These are phyloP conservation scores for Erysimum cheiri DNA, from an alignment of 441 rosid species.

Conservation along the genomic window DNA sequence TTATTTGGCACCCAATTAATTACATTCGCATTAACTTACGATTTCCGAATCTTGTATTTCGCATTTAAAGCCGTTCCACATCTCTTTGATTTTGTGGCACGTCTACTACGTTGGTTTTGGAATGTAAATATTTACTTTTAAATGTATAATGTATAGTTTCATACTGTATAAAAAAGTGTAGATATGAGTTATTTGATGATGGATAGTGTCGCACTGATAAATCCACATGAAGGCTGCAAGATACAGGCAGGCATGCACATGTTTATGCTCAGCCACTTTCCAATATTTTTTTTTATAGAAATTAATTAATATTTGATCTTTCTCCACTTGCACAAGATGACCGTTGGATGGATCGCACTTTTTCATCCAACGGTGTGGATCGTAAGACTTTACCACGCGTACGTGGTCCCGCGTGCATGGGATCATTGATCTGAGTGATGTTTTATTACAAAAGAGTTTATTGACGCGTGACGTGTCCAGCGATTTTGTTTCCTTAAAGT, in stretches of 20 bases:
- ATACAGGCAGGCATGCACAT: slow-evolving; percentile 52
- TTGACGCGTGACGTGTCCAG: slow-evolving; percentile 45
- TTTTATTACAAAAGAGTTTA: slow-evolving; percentile 1
- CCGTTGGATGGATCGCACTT: slow-evolving; percentile 32
- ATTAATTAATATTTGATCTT: not conserved
- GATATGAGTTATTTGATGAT: slow-evolving; percentile 28
- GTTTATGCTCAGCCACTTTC: slow-evolving; percentile 44
- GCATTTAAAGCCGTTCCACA: not conserved
- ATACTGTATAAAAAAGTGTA: not conserved
- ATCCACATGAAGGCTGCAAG: slow-evolving; percentile 51
- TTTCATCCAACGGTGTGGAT: slow-evolving; percentile 29
- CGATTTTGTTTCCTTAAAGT: slow-evolving; percentile 48
- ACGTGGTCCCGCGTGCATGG: slow-evolving; percentile 49
- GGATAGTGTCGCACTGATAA: slow-evolving; percentile 47
- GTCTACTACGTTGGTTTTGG: slow-evolving; percentile 1
- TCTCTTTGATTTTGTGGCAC: slow-evolving; percentile 8
- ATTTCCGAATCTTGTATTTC: not conserved
- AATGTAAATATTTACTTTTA: not conserved
- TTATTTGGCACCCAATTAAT: not conserved
- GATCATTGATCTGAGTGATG: slow-evolving; percentile 29
- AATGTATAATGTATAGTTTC: not conserved
- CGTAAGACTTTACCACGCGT: slow-evolving; percentile 29
- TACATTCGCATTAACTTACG: not conserved
- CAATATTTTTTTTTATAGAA: not conserved
- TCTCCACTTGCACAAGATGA: slow-evolving; percentile 24